Evolutionary conservation across 2,329 filamentous ascomycete genomes (phyloP).

Genomic region (Endothia cerciana): DNA sequence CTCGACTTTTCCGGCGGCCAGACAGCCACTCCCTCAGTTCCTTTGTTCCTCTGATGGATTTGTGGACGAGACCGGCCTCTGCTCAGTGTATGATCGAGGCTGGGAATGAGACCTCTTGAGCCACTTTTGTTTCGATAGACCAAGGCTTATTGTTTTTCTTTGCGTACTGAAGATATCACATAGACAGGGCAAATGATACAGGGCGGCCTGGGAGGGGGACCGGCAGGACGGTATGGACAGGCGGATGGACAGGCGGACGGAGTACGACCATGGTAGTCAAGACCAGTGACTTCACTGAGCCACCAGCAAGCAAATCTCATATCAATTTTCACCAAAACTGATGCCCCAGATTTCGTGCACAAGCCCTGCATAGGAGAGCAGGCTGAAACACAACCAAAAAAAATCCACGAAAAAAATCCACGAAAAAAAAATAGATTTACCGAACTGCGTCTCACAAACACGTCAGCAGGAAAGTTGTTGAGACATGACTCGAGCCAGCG

Average conservation of each 20-base stretch:
- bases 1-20: slow-evolving; percentile 20
- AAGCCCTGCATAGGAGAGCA: background rate
- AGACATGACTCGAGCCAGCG: slow-evolving; percentile 25
- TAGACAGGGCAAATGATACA: slow-evolving; percentile 18
- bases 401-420: background rate
- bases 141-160: background rate
- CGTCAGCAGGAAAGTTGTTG: slow-evolving; percentile 9
- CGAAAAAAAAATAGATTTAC: background rate
- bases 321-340: background rate
- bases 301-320: slow-evolving; percentile 13
- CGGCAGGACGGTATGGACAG: background rate
- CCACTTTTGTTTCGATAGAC: slow-evolving; percentile 13
- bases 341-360: background rate
- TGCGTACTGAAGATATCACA: slow-evolving; percentile 20
- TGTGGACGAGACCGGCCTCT: slow-evolving; percentile 1
- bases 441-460: background rate
- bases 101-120: background rate
- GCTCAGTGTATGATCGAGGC: slow-evolving; percentile 1
- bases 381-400: background rate
- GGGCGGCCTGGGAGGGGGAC: background rate
- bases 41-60: slow-evolving; percentile 5
- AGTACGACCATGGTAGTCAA: slow-evolving; percentile 18
- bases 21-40: slow-evolving; percentile 3
- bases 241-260: slow-evolving; percentile 4
- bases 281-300: background rate